A percentile compares a stretch with the other conserved stretches of the same genome.
These are phyloP conservation scores for Fusarium aywerte DNA, from an alignment of 2,329 filamentous ascomycete species.

Conservation along the genomic window DNA sequence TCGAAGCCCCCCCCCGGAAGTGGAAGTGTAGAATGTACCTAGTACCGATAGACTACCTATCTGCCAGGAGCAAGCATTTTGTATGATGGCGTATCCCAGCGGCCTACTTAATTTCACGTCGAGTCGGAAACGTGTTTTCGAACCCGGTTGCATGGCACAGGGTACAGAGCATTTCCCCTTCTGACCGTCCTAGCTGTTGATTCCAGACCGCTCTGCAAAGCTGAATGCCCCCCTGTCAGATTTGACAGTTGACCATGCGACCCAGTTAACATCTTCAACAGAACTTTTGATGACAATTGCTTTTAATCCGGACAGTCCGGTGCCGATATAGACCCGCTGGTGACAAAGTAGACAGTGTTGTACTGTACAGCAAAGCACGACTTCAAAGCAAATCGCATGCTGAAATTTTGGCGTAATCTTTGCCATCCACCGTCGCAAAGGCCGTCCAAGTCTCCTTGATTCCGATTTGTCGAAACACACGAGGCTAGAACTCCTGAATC, in stretches of 20 bases:
- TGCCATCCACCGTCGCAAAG: constrained; percentile 20
- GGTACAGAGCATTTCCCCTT: constrained; percentile 25
- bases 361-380: constrained; percentile 6
- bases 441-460: constrained; percentile 1
- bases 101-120: constrained; percentile 18
- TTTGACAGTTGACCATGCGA: constrained; percentile 4
- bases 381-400: not conserved
- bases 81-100: constrained; percentile 27
- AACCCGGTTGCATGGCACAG: constrained; percentile 25
- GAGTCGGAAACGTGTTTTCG: constrained; percentile 15
- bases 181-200: not conserved
- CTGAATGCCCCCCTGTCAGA: not conserved
- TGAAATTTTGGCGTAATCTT: constrained; percentile 24
- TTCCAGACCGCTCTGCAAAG: constrained; percentile 16
- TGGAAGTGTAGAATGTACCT: constrained; percentile 30
- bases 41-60: constrained; percentile 10
- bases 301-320: constrained; percentile 28
- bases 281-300: constrained; percentile 11
- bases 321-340: not conserved
- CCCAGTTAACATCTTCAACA: constrained; percentile 6
- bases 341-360: constrained; percentile 15
- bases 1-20: constrained; percentile 19
- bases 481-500: constrained; percentile 36
- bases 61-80: constrained; percentile 6
- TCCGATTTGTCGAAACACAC: constrained; percentile 32